These are phyloP conservation scores for Aspergillus biplanus DNA, from an alignment of 495 filamentous ascomycete genomes.

Conservation along the genomic window DNA sequence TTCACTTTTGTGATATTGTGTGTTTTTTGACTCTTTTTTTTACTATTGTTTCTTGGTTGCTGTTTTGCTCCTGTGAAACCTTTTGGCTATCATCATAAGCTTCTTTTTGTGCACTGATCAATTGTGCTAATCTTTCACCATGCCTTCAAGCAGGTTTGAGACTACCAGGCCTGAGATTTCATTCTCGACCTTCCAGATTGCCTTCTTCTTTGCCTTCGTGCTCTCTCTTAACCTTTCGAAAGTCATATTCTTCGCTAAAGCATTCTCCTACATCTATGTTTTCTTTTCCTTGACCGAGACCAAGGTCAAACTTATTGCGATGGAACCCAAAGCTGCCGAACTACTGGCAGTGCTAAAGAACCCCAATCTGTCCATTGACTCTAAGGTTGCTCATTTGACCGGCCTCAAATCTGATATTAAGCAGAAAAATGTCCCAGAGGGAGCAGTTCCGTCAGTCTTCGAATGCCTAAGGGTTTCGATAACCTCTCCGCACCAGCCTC, in stretches of 20 bases:
- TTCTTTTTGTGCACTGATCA: neutral
- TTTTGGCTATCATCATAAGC: neutral
- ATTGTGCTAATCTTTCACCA: conserved; percentile 12
- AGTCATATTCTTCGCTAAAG: conserved; percentile 16
- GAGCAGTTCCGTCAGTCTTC: conserved; percentile 71
- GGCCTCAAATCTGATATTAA: conserved; percentile 84
- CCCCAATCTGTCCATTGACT: conserved; percentile 66
- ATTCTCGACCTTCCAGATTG: neutral
- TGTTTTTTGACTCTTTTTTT: neutral
- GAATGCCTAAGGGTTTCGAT: conserved; percentile 72
- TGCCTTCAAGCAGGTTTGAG: neutral
- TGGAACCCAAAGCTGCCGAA: conserved; percentile 55
- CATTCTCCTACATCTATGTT: conserved; percentile 25
- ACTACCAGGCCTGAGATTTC: neutral
- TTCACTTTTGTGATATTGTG: neutral
- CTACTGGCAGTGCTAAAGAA: conserved; percentile 69
- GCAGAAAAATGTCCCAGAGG: conserved; percentile 79
- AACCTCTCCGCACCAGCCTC: conserved; percentile 66
- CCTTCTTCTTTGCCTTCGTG: conserved; percentile 10
- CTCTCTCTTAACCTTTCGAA: conserved; percentile 2
- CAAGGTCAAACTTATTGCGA: conserved; percentile 24
- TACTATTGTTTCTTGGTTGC: conserved; percentile 3
- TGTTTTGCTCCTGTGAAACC: conserved; percentile 1
- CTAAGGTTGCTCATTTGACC: conserved; percentile 70
- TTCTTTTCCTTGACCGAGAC: conserved; percentile 18